Evolutionary conservation across 2,329 filamentous ascomycete species (phyloP).

Genomic region (Ceratocystis eucalypticola): DNA sequence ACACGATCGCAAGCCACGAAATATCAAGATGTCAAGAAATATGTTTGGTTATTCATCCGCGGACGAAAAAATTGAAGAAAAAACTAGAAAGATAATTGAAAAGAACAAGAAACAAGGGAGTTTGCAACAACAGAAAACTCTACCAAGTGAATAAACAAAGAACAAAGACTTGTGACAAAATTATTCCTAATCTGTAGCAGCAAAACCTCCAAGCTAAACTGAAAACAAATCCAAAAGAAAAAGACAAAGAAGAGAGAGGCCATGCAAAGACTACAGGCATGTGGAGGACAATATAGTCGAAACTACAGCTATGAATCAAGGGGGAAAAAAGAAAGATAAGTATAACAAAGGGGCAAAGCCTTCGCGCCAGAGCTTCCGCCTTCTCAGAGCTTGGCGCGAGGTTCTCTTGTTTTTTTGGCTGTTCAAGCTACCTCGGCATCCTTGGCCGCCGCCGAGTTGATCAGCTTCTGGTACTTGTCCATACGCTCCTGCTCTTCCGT

Average conservation of each 20-base stretch:
- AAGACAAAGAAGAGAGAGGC: not conserved
- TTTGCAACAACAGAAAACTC: not conserved
- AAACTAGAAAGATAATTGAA: not conserved
- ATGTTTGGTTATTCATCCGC: not conserved
- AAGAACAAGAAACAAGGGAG: not conserved
- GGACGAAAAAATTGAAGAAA: not conserved
- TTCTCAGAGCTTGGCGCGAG: too few relatives aligned
- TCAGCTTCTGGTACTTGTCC: slow-evolving; percentile 28
- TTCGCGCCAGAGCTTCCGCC: not conserved
- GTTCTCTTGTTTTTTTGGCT: too few relatives aligned
- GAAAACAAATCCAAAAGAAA: slow-evolving; percentile 1
- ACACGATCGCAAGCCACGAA: not conserved
- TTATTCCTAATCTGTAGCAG: not conserved
- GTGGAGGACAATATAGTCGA: not conserved
- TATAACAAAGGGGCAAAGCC: not conserved
- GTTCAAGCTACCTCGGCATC: slow-evolving; percentile 22
- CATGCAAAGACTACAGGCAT: not conserved
- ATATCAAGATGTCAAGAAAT: too few relatives aligned
- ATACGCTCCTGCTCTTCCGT: slow-evolving; percentile 28
- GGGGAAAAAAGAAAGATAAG: slow-evolving; percentile 2
- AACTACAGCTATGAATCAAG: not conserved
- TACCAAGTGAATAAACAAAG: not conserved
- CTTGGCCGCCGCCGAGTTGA: slow-evolving; percentile 28
- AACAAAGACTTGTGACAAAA: not conserved
- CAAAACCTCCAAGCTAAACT: not conserved